Percentiles rank a stretch among this genome's conserved stretches.
phyloP scores from a whole-genome alignment of 1,139 yeast genomes.

The Candida labiduridarum region DNA sequence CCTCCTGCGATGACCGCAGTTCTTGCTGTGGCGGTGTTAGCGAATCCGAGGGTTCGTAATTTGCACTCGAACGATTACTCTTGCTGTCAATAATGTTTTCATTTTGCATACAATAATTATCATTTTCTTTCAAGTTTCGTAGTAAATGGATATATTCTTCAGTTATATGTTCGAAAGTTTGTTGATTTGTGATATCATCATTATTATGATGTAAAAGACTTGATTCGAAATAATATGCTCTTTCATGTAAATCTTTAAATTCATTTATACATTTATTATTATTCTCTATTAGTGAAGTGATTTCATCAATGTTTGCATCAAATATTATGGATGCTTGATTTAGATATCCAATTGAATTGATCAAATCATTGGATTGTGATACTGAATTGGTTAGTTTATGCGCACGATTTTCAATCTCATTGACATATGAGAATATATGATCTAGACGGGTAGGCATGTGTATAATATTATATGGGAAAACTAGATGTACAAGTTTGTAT shows the following conservation, averaged over 20 bases:
- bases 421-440: conserved; percentile 32
- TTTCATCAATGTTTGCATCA: conserved; percentile 37
- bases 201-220: conserved; percentile 26
- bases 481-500: background rate
- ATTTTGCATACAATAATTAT: conserved; percentile 7
- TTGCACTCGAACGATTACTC: too few relatives aligned
- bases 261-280: conserved; percentile 28
- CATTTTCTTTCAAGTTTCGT: conserved; percentile 15
- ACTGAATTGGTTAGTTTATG: conserved; percentile 19
- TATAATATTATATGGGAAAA: background rate
- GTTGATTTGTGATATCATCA: conserved; percentile 42
- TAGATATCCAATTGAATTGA: conserved; percentile 23
- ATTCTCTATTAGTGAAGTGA: conserved; percentile 24
- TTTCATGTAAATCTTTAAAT: conserved; percentile 35
- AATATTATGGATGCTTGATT: conserved; percentile 26
- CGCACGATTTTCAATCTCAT: conserved; percentile 32
- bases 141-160: conserved; percentile 48
- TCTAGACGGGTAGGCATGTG: conserved; percentile 26
- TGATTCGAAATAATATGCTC: conserved; percentile 38
- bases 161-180: conserved; percentile 52
- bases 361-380: conserved; percentile 24
- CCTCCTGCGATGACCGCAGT: background rate
- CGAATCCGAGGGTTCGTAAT: too few relatives aligned
- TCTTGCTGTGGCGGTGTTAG: background rate
- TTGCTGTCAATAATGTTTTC: conserved; percentile 8